These are phyloP conservation scores for Lachancea kluyveri DNA, from an alignment of 805 yeast genomes.

Conservation along the genomic window DNA sequence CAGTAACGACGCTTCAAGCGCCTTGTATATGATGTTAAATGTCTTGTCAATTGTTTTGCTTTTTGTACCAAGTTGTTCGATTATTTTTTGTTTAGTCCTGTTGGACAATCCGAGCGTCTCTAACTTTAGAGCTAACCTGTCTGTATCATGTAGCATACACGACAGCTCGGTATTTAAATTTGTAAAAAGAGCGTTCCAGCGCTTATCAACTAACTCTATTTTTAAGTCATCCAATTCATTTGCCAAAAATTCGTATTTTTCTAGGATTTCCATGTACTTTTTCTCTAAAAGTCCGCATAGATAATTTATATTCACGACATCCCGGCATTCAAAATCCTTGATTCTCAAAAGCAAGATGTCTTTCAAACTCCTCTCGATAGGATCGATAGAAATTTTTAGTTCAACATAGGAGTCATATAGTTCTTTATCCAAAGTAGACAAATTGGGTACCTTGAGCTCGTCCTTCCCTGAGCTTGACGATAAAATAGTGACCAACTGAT, in stretches of 20 bases:
- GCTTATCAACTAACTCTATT: conserved; percentile 41
- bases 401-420: conserved; percentile 38
- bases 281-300: conserved; percentile 28
- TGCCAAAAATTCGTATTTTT: conserved; percentile 37
- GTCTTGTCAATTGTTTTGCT: conserved; percentile 37
- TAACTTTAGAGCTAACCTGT: conserved; percentile 12
- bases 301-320: conserved; percentile 19
- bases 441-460: conserved; percentile 35
- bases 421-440: conserved; percentile 33
- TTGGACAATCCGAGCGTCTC: conserved; percentile 8
- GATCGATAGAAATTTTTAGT: conserved; percentile 39
- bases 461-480: conserved; percentile 18
- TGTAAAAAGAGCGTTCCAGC: conserved; percentile 51
- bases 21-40: conserved; percentile 33
- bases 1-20: conserved; percentile 37
- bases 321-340: conserved; percentile 37
- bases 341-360: conserved; percentile 45
- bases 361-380: conserved; percentile 46
- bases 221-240: conserved; percentile 38
- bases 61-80: conserved; percentile 31
- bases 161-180: conserved; percentile 40
- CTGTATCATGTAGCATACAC: conserved; percentile 20
- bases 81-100: conserved; percentile 22
- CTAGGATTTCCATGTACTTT: conserved; percentile 36
- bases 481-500: conserved; percentile 29